These are phyloP conservation scores for Rosellinia necatrix DNA, from an alignment of 2,329 filamentous ascomycete genomes.

Conservation along the genomic window DNA sequence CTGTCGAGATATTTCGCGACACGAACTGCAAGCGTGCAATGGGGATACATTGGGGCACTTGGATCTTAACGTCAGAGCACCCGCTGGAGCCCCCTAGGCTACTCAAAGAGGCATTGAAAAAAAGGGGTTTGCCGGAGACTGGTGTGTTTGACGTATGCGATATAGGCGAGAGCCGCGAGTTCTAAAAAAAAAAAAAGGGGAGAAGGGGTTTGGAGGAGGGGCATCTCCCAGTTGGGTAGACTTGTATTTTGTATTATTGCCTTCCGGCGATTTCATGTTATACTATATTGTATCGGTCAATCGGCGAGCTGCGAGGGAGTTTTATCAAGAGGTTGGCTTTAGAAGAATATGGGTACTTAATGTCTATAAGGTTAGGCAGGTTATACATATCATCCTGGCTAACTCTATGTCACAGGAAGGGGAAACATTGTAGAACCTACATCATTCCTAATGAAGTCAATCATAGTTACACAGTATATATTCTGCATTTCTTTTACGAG, in stretches of 20 bases:
- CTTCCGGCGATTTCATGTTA: background rate
- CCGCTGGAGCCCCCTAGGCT: conserved; percentile 79
- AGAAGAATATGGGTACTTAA: no score
- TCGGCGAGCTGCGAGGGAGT: background rate
- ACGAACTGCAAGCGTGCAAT: conserved; percentile 78
- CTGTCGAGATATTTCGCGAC: conserved; percentile 87
- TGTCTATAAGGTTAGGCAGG: no score
- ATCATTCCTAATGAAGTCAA: no score
- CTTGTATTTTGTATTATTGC: background rate
- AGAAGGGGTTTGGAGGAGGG: no score
- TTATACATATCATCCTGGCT: no score
- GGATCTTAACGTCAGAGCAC: conserved; percentile 84
- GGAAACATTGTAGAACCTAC: no score
- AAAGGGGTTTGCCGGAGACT: conserved; percentile 68
- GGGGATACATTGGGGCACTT: conserved; percentile 92
- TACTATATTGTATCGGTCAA: background rate
- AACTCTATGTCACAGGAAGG: no score
- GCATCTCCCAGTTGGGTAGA: no score
- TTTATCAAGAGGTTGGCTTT: background rate
- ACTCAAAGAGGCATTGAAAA: conserved; percentile 72
- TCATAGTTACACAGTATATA: no score
- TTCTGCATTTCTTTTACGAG: no score
- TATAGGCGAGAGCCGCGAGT: conserved; percentile 82
- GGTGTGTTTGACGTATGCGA: conserved; percentile 82
- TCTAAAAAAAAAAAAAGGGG: no score